Conservation (phyloP, 805 yeast species). For the Sugiyamaella lignohabitans region DNA sequence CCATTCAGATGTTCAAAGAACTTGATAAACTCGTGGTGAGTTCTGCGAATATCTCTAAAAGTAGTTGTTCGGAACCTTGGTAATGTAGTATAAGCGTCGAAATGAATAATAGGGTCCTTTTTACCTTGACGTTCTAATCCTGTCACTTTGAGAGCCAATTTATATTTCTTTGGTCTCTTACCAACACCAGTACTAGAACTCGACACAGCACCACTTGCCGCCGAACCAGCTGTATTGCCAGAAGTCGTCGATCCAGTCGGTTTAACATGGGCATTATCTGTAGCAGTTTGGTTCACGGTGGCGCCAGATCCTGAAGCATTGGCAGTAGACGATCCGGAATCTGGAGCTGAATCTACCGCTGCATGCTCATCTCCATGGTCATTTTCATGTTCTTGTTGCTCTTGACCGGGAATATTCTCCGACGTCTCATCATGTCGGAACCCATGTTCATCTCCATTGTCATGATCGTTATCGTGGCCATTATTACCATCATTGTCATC, state of each 20-base stretch:
- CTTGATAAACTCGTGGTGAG: slow-evolving; percentile 68
- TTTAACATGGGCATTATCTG: neutral
- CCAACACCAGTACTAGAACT: neutral
- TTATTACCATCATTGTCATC: neutral
- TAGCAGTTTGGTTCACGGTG: neutral
- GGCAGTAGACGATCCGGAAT: neutral
- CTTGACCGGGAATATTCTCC: neutral
- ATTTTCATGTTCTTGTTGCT: neutral
- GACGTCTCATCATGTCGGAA: neutral
- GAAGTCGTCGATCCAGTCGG: neutral
- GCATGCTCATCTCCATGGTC: neutral
- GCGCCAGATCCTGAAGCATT: neutral
- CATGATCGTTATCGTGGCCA: neutral
- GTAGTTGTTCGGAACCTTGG: slow-evolving; percentile 66
- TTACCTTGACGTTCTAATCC: slow-evolving; percentile 66
- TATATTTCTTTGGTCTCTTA: slow-evolving; percentile 27
- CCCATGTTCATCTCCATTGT: neutral
- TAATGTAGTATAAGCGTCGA: slow-evolving; percentile 62
- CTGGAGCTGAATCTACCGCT: neutral
- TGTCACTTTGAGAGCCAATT: slow-evolving; percentile 50
- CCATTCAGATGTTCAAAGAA: slow-evolving; percentile 72
- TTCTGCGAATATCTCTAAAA: slow-evolving; percentile 72
- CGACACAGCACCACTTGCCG: neutral
- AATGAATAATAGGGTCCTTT: slow-evolving; percentile 73
- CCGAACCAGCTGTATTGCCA: neutral